Conservation (phyloP, 2,329 filamentous ascomycete genomes). For the Teratosphaeria pseudoeucalypti region DNA sequence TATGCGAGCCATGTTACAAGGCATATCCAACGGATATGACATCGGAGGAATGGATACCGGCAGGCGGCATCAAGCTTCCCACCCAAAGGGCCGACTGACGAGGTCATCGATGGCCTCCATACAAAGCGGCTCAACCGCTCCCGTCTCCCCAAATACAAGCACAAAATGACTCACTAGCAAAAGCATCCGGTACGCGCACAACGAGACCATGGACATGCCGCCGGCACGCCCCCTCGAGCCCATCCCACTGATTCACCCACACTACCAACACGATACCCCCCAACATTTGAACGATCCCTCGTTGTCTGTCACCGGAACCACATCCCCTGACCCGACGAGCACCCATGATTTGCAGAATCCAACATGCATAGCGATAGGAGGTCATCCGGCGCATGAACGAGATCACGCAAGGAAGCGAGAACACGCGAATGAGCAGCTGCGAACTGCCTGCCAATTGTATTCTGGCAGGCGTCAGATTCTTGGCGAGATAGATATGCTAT, state of each 20-base stretch:
- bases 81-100: background rate
- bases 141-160: background rate
- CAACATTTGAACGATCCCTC: background rate
- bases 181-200: background rate
- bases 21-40: background rate
- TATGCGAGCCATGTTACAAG: background rate
- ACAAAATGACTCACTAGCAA: background rate
- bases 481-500: background rate
- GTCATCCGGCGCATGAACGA: background rate
- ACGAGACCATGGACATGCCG: background rate
- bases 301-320: background rate
- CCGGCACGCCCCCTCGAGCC: background rate
- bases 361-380: background rate
- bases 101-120: background rate
- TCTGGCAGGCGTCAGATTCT: background rate
- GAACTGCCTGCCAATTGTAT: background rate
- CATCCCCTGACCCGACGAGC: background rate
- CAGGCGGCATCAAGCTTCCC: background rate
- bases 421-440: background rate
- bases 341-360: background rate
- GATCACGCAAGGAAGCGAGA: background rate
- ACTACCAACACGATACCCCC: background rate
- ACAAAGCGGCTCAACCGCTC: background rate
- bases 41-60: background rate
- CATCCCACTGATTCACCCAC: background rate